Evolutionary conservation across 371 early-diverging fungal genomes (phyloP), one percentile per base, ranked within the genome.

Genomic region (Parasitella parasitica): DNA sequence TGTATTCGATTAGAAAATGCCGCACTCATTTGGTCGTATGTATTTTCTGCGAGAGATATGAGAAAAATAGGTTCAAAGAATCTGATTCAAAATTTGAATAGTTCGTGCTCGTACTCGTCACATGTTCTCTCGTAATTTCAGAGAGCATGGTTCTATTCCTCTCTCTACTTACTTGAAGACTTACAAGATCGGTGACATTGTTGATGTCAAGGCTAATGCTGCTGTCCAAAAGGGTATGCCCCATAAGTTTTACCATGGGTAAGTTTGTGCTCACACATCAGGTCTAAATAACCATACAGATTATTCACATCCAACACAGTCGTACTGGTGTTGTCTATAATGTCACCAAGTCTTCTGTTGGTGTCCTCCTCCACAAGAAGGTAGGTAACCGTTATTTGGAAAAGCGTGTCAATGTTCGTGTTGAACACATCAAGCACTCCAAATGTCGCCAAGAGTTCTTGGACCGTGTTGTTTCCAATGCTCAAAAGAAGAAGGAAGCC

Each of bases 181-280:
- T 80, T 99, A 95, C 93, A 94, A 94, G 86, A 93, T 97, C 66
- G 98, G 98, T 49, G 63, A 63, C 49, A 63, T 63, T 28, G 63
- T 63, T 50, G 63, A 63, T 55, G 56, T 63, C 63, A 63, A 63
- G 63, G 63, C 76, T 71, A 80, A 84, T 71, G 84, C 79, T 69
- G 94, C 98, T 67, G 84, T 98, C 77, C 98, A 99, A 84, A 97
- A 97, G 92, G 99, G 99, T 83, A 96, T 99, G 97, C 99, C 99
- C 75, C 98, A 99, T 96, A 99, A 98, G 89, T 98, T 91, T 91
- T 99, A 97, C 91, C 98, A 99, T 82, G 99, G 98, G 85, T 90
- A 86, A 24, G 18, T 41, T 6, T 9, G 13, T 20, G 43, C 18
- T 18, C 43, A 20, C 11, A 43, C 43, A 43, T 43, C 22, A 9